These are phyloP conservation scores for Kokia cookei DNA, from an alignment of 441 rosid genomes.

Conservation along the genomic window DNA sequence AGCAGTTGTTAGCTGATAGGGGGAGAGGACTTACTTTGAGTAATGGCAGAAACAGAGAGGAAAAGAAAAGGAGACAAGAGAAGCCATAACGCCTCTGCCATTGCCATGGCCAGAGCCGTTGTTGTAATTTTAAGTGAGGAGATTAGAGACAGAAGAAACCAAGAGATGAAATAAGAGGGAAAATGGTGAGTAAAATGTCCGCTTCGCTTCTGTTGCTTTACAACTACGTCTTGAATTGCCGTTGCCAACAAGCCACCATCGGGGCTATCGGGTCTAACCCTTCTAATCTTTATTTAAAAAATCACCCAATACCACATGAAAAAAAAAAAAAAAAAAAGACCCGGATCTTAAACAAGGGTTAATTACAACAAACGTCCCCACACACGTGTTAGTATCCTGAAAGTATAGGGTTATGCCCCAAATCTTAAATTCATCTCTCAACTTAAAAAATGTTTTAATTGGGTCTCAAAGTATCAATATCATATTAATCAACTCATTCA, in stretches of 20 bases:
- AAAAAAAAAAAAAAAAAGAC: no score
- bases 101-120: neutral
- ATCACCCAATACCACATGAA: neutral
- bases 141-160: neutral
- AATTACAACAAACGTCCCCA: no score
- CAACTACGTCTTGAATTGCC: neutral
- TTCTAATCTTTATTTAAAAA: neutral
- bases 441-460: no score
- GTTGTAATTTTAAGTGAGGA: neutral
- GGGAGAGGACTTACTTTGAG: constrained; percentile 29
- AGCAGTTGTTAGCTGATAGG: no score
- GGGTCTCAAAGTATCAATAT: no score
- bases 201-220: constrained; percentile 9
- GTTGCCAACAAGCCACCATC: constrained; percentile 16
- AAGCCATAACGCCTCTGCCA: constrained; percentile 17
- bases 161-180: constrained; percentile 2
- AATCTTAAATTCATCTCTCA: no score
- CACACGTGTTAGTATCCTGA: no score
- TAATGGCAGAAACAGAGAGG: constrained; percentile 29
- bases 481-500: no score
- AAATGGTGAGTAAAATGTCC: constrained; percentile 14
- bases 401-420: no score
- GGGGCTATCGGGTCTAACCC: neutral
- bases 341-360: no score
- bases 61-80: constrained; percentile 24